Evolutionary conservation across 768 basidiomycete species (phyloP).

Genomic region (Trametes maxima): DNA sequence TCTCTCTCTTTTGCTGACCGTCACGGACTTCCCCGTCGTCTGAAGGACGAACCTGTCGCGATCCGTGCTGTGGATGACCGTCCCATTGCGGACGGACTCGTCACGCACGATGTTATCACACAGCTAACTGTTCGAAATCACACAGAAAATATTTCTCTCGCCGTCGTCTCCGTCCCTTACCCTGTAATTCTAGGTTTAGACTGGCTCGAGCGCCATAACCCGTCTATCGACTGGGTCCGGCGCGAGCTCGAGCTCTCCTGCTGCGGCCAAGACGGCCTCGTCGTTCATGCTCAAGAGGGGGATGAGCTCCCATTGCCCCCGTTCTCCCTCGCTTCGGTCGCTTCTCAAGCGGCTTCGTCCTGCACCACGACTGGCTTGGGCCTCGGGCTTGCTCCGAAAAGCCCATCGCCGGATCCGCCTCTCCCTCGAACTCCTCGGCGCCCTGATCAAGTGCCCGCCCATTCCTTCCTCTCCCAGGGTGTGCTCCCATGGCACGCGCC

Average conservation of each 20-base stretch:
- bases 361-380: too few relatives aligned
- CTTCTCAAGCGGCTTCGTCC: too few relatives aligned
- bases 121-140: conserved; percentile 30
- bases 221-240: conserved; percentile 37
- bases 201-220: conserved; percentile 42
- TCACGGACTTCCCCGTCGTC: conserved; percentile 36
- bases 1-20: conserved; percentile 37
- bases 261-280: conserved; percentile 6
- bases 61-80: conserved; percentile 41
- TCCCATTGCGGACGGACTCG: conserved; percentile 42
- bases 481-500: too few relatives aligned
- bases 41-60: conserved; percentile 37
- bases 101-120: conserved; percentile 40
- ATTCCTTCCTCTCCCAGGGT: too few relatives aligned
- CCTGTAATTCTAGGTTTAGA: conserved; percentile 42
- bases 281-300: neutral
- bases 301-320: neutral
- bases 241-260: conserved; percentile 32
- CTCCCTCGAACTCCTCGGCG: too few relatives aligned
- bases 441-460: too few relatives aligned
- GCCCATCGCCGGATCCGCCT: too few relatives aligned
- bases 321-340: neutral
- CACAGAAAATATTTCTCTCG: conserved; percentile 32
- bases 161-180: conserved; percentile 36
- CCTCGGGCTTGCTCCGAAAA: too few relatives aligned